A percentile compares a stretch with the other conserved stretches of the same genome.
These are phyloP conservation scores for Dovyalis caffra DNA, from an alignment of 345 rosid genomes.

Conservation along the genomic window DNA sequence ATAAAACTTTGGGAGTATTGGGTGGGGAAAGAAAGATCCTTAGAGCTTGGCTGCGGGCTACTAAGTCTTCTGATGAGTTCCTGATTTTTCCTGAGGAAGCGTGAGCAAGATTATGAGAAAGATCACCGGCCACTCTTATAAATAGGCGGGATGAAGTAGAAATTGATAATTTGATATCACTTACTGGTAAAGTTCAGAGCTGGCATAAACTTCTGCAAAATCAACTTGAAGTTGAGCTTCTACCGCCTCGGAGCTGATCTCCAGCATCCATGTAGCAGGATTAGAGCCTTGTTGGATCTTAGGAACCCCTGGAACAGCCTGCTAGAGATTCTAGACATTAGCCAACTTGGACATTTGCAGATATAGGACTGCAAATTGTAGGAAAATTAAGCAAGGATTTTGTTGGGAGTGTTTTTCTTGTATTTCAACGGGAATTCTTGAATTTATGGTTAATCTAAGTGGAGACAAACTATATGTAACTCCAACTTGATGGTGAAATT, in stretches of 20 bases:
- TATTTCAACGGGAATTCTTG: neutral
- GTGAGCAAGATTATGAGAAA: neutral
- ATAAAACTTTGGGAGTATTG: slow-evolving; percentile 34
- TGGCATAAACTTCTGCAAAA: slow-evolving; percentile 23
- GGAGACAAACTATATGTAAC: no score
- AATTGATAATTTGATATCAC: neutral
- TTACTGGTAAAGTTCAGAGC: slow-evolving; percentile 21
- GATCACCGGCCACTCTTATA: neutral
- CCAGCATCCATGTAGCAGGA: slow-evolving; percentile 34
- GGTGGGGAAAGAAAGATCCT: slow-evolving; percentile 42
- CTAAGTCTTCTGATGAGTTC: slow-evolving; percentile 38
- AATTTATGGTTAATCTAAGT: neutral
- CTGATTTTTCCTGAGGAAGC: slow-evolving; percentile 33
- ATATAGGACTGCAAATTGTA: no score
- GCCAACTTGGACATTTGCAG: no score
- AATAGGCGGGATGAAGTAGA: neutral
- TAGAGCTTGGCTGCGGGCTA: slow-evolving; percentile 32
- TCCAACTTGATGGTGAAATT: no score
- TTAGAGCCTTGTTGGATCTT: slow-evolving; percentile 23
- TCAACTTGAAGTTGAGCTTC: slow-evolving; percentile 24
- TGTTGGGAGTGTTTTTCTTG: neutral
- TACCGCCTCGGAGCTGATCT: slow-evolving; percentile 13
- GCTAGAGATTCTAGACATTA: neutral
- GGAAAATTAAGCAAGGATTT: no score
- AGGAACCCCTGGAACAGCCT: slow-evolving; percentile 18